A percentile compares a stretch with the other conserved stretches of the same genome.
phyloP scores from a whole-genome alignment of 345 rosid species.

The Eucalyptus microcorys region DNA sequence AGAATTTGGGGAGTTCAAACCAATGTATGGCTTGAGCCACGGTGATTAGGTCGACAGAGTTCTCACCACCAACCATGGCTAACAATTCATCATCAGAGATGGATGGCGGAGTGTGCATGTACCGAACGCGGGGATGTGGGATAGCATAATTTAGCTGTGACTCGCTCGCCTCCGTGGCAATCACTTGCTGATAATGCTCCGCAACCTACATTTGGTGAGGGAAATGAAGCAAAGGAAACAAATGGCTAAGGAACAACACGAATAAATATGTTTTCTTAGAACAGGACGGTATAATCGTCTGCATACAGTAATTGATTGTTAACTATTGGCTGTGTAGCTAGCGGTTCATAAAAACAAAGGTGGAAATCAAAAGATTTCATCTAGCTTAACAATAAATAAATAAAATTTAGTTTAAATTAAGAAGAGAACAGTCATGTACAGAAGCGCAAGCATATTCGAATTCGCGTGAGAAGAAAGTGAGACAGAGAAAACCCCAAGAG shows the following conservation, averaged over 20 bases:
- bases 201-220: slow-evolving; percentile 21
- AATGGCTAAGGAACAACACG: not conserved
- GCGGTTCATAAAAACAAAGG: not conserved
- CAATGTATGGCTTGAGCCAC: slow-evolving; percentile 52
- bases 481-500: slow-evolving; percentile 28
- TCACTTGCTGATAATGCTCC: slow-evolving; percentile 40
- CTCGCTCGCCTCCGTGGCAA: slow-evolving; percentile 43
- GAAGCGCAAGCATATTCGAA: too few species aligned
- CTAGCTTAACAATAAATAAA: not conserved
- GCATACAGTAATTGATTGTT: not conserved
- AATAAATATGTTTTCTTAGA: not conserved
- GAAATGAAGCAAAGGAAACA: not conserved
- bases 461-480: not conserved
- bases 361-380: not conserved
- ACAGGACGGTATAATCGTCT: not conserved
- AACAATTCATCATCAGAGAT: slow-evolving; percentile 35
- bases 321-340: not conserved
- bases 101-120: slow-evolving; percentile 39
- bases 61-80: slow-evolving; percentile 32
- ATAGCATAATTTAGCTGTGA: slow-evolving; percentile 30
- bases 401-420: not conserved
- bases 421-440: not conserved
- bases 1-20: slow-evolving; percentile 55
- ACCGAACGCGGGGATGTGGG: slow-evolving; percentile 22
- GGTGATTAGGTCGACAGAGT: slow-evolving; percentile 46